Conservation (phyloP, 2,329 filamentous ascomycete genomes). For the Xylaria sp. region DNA sequence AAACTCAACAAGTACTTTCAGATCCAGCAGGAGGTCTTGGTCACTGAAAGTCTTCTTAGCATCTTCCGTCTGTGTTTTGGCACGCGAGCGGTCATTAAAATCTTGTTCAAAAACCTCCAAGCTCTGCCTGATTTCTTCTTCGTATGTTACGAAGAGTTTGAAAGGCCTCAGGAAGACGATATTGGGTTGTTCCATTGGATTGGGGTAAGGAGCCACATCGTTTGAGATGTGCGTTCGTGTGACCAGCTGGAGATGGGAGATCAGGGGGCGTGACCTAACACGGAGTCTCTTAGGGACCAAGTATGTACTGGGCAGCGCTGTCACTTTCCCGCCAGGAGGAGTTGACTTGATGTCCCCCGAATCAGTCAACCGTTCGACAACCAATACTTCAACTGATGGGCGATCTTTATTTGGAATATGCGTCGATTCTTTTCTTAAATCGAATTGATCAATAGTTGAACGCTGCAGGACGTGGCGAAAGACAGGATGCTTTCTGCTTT, state of each 20-base stretch:
- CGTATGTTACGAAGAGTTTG: background rate
- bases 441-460: slow-evolving; percentile 17
- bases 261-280: slow-evolving; percentile 19
- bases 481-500: background rate
- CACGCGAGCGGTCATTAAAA: background rate
- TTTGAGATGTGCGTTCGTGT: slow-evolving; percentile 10
- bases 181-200: background rate
- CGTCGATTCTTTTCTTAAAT: background rate
- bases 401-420: slow-evolving; percentile 11
- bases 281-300: slow-evolving; percentile 17
- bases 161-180: background rate
- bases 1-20: background rate
- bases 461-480: slow-evolving; percentile 11
- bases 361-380: slow-evolving; percentile 9
- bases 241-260: slow-evolving; percentile 19
- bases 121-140: background rate
- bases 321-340: background rate
- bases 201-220: background rate
- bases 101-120: background rate
- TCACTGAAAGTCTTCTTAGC: background rate
- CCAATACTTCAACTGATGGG: slow-evolving; percentile 12
- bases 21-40: slow-evolving; percentile 11
- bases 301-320: background rate
- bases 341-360: background rate
- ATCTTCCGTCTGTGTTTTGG: background rate